These are phyloP conservation scores for Trichocomaceae sp. DNA, from an alignment of 2,329 filamentous ascomycete species.

Conservation along the genomic window DNA sequence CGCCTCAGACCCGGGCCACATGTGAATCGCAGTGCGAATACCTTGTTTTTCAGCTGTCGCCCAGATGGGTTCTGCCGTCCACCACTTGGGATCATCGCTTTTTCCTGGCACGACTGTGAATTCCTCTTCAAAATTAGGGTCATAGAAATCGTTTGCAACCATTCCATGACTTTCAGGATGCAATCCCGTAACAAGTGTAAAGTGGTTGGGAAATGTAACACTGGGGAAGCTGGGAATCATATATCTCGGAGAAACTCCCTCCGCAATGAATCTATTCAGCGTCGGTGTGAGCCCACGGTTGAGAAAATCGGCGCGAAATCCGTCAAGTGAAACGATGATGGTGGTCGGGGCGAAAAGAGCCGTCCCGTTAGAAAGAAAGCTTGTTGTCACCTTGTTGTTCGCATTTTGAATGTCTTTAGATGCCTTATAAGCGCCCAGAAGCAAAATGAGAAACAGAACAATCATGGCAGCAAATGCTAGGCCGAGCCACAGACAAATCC, in stretches of 20 bases:
- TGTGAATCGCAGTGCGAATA: conserved; percentile 76
- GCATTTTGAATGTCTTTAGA: conserved; percentile 29
- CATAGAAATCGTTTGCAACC: conserved; percentile 93
- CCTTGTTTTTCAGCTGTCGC: conserved; percentile 80
- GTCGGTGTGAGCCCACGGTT: conserved; percentile 75
- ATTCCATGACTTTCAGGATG: conserved; percentile 91
- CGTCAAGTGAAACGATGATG: conserved; percentile 87
- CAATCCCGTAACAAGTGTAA: conserved; percentile 82
- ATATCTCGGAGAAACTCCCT: conserved; percentile 82
- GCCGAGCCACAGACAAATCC: conserved; percentile 24
- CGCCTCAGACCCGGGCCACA: conserved; percentile 97
- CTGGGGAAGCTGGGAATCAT: conserved; percentile 94
- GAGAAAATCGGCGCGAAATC: conserved; percentile 91
- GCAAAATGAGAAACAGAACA: conserved; percentile 49
- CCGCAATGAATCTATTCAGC: conserved; percentile 67
- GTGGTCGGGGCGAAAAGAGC: conserved; percentile 86
- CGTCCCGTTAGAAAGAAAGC: conserved; percentile 66
- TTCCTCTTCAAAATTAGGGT: conserved; percentile 65
- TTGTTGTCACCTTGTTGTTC: conserved; percentile 11
- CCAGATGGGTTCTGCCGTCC: conserved; percentile 92
- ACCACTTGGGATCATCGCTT: conserved; percentile 85
- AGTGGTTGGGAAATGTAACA: conserved; percentile 95
- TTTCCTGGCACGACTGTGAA: conserved; percentile 76
- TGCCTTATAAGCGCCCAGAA: conserved; percentile 53
- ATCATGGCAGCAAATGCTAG: conserved; percentile 42